A percentile compares a stretch with the other conserved stretches of the same genome.
phyloP scores from a whole-genome alignment of 2,329 filamentous ascomycete genomes.

The Apiospora saccharicola region DNA sequence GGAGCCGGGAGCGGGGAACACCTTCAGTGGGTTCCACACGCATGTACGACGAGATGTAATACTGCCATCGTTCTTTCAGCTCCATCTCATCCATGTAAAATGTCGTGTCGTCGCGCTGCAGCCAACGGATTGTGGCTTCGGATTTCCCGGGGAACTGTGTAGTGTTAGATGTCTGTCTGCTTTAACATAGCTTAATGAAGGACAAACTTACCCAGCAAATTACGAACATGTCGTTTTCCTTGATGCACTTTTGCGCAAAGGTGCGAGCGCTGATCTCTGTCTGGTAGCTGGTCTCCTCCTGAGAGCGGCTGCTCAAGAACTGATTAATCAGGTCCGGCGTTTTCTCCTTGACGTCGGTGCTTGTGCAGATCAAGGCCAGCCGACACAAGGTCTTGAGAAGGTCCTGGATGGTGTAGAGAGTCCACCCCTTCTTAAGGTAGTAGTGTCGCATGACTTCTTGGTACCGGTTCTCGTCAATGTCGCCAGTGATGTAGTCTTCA shows the following conservation, averaged over 20 bases:
- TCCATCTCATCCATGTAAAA: slow-evolving; percentile 92
- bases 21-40: slow-evolving; percentile 89
- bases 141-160: slow-evolving; percentile 69
- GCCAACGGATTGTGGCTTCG: slow-evolving; percentile 75
- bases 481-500: slow-evolving; percentile 83
- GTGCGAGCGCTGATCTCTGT: slow-evolving; percentile 90
- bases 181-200: slow-evolving; percentile 23
- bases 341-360: slow-evolving; percentile 89
- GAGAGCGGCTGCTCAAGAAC: slow-evolving; percentile 82
- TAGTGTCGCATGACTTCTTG: slow-evolving; percentile 92
- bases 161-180: slow-evolving; percentile 13
- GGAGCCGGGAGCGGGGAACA: slow-evolving; percentile 69
- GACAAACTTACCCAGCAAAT: slow-evolving; percentile 79
- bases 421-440: slow-evolving; percentile 91
- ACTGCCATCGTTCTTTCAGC: slow-evolving; percentile 84
- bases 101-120: slow-evolving; percentile 74
- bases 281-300: slow-evolving; percentile 87
- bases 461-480: slow-evolving; percentile 82
- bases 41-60: slow-evolving; percentile 93
- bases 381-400: slow-evolving; percentile 83
- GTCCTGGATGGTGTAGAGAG: slow-evolving; percentile 91
- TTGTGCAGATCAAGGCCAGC: slow-evolving; percentile 83
- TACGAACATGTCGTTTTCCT: slow-evolving; percentile 90
- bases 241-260: slow-evolving; percentile 89
- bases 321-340: slow-evolving; percentile 88